Percentiles rank a stretch among this genome's conserved stretches.
Evolutionary conservation across 345 rosid genomes (phyloP).

Genomic region (Acer negundo): DNA sequence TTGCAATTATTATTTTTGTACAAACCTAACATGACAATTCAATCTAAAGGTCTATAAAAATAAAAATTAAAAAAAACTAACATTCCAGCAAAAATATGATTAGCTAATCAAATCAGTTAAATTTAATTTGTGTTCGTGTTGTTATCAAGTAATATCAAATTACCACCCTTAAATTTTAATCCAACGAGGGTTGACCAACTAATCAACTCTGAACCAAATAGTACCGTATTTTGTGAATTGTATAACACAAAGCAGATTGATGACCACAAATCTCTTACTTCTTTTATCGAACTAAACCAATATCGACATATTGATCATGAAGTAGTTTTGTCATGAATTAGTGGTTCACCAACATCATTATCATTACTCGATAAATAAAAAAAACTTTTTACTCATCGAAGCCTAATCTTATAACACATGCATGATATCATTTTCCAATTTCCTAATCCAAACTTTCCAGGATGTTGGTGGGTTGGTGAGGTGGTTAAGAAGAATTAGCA

Average conservation of each 20-base stretch:
- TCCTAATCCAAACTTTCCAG: conserved; percentile 22
- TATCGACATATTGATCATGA: not conserved
- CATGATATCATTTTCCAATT: conserved; percentile 5
- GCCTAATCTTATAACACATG: not conserved
- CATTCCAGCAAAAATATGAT: no score
- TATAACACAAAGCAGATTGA: not conserved
- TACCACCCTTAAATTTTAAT: no score
- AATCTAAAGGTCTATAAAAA: no score
- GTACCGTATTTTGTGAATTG: not conserved
- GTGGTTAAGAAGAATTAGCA: conserved; percentile 35
- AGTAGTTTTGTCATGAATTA: not conserved
- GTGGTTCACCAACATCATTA: conserved; percentile 33
- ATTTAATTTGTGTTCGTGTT: no score
- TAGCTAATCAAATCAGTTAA: no score
- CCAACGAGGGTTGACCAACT: no score
- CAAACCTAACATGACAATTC: no score
- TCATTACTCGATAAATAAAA: not conserved
- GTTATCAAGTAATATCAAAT: no score
- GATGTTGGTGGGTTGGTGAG: conserved; percentile 26
- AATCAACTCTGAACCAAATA: not conserved
- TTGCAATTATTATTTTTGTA: no score
- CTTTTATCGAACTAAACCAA: not conserved
- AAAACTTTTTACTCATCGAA: not conserved
- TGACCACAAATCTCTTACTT: not conserved
- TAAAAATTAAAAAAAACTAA: no score